A percentile compares a stretch with the other conserved stretches of the same genome.
Conservation (phyloP, 306 rosid species). For the Sindora glabra region DNA sequence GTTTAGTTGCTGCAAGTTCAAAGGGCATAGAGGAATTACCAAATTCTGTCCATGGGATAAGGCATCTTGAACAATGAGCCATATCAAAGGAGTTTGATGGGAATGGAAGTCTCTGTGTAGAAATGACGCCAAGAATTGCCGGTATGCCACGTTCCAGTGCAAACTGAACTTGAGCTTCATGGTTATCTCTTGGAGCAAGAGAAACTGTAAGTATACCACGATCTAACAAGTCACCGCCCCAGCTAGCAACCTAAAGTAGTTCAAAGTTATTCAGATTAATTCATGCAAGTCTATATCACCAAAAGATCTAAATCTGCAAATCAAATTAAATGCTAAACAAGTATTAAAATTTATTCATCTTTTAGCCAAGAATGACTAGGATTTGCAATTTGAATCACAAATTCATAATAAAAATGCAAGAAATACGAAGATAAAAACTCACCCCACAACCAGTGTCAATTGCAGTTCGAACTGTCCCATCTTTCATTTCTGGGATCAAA, state of each 20-base stretch:
- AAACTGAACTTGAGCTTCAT: constrained; percentile 99
- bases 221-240: constrained; percentile 98
- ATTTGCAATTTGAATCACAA: background rate
- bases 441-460: constrained; percentile 99
- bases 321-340: background rate
- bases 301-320: constrained; percentile 1
- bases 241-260: constrained; percentile 80
- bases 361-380: background rate
- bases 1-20: background rate
- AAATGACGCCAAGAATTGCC: constrained; percentile 91
- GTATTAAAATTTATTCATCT: background rate
- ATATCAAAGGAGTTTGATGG: constrained; percentile 90
- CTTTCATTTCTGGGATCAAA: constrained; percentile 91
- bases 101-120: constrained; percentile 93
- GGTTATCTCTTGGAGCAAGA: constrained; percentile 99
- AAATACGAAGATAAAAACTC: constrained; percentile 26
- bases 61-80: constrained; percentile 99
- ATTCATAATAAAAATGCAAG: background rate
- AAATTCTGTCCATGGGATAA: constrained; percentile 98
- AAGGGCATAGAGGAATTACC: constrained; percentile 41
- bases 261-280: constrained; percentile 10
- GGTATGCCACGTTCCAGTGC: constrained; percentile 99
- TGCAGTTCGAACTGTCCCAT: constrained; percentile 89
- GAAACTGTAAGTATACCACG: constrained; percentile 83
- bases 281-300: background rate